A percentile compares a stretch with the other conserved stretches of the same genome.
These are phyloP conservation scores for Penicillium oxalicum DNA, from an alignment of 2,329 filamentous ascomycete genomes.

Conservation along the genomic window DNA sequence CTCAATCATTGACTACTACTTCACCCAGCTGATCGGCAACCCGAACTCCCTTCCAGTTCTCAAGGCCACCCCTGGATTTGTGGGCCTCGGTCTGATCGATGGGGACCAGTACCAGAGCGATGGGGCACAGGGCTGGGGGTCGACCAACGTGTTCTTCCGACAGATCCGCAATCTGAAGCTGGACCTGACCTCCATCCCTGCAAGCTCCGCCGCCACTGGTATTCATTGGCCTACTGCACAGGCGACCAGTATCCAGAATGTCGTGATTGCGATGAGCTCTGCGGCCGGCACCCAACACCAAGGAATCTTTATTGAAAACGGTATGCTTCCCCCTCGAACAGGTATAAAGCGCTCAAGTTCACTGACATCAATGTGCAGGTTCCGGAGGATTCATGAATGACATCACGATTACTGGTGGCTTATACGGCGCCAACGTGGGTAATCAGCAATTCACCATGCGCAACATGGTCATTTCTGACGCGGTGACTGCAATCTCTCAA, in stretches of 20 bases:
- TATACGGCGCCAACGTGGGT: constrained; percentile 54
- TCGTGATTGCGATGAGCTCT: constrained; percentile 53
- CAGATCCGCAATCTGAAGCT: constrained; percentile 61
- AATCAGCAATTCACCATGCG: constrained; percentile 61
- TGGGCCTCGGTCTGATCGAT: constrained; percentile 54
- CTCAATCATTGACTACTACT: constrained; percentile 58
- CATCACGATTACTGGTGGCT: constrained; percentile 55
- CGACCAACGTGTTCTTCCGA: constrained; percentile 59
- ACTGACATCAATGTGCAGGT: constrained; percentile 21
- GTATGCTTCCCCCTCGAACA: constrained; percentile 18
- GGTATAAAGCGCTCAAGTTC: background rate
- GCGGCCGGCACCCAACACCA: constrained; percentile 46
- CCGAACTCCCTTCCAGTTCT: constrained; percentile 52
- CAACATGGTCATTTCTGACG: constrained; percentile 50
- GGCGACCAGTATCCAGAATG: constrained; percentile 57
- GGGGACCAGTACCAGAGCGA: constrained; percentile 47
- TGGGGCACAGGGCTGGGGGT: constrained; percentile 34
- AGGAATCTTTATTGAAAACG: constrained; percentile 57
- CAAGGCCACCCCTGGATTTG: constrained; percentile 49
- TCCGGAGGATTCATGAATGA: constrained; percentile 58
- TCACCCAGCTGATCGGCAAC: constrained; percentile 58
- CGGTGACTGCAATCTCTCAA: constrained; percentile 50
- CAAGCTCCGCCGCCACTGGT: constrained; percentile 25
- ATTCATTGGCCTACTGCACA: constrained; percentile 53
- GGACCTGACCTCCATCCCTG: constrained; percentile 45